Percentiles rank a stretch among this genome's conserved stretches.
Evolutionary conservation across 75 land plant genomes (phyloP).

Genomic region (Pinus taeda): DNA sequence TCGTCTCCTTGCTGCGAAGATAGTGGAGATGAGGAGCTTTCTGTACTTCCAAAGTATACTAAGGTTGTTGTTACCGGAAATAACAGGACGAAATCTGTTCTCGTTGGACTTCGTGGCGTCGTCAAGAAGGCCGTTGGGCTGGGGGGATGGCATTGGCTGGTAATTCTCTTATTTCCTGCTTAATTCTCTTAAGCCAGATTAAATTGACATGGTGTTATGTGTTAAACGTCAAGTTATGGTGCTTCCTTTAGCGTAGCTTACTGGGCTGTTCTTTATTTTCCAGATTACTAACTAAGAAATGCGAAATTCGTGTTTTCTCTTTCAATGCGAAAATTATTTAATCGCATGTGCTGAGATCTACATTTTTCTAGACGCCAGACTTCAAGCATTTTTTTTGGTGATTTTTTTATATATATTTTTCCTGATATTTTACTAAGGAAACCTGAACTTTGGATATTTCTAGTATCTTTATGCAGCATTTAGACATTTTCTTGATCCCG

Average conservation of each 20-base stretch:
- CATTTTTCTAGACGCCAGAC: too few species aligned
- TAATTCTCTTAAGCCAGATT: not conserved
- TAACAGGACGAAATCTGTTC: conserved; percentile 64
- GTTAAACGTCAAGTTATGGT: too few species aligned
- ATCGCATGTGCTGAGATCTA: too few species aligned
- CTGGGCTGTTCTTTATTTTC: too few species aligned
- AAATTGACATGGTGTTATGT: not conserved
- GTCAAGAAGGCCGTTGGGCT: conserved; percentile 73
- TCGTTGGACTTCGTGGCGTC: conserved; percentile 60
- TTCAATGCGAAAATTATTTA: too few species aligned
- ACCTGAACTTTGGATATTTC: too few species aligned
- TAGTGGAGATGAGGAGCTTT: conserved; percentile 52
- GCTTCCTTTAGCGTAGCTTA: too few species aligned
- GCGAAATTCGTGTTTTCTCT: too few species aligned
- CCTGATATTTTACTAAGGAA: too few species aligned
- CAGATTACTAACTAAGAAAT: too few species aligned
- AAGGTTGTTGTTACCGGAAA: conserved; percentile 65
- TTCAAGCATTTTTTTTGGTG: too few species aligned
- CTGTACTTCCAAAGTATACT: conserved; percentile 59
- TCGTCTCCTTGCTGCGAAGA: conserved; percentile 13
- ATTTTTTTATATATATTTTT: too few species aligned
- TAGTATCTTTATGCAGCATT: not conserved
- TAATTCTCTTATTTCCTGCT: conserved; percentile 11
- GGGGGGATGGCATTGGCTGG: conserved; percentile 80
- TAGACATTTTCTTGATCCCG: not conserved